phyloP scores from a whole-genome alignment of 352 stramenopile species.

The Globisporangium spiculum region DNA sequence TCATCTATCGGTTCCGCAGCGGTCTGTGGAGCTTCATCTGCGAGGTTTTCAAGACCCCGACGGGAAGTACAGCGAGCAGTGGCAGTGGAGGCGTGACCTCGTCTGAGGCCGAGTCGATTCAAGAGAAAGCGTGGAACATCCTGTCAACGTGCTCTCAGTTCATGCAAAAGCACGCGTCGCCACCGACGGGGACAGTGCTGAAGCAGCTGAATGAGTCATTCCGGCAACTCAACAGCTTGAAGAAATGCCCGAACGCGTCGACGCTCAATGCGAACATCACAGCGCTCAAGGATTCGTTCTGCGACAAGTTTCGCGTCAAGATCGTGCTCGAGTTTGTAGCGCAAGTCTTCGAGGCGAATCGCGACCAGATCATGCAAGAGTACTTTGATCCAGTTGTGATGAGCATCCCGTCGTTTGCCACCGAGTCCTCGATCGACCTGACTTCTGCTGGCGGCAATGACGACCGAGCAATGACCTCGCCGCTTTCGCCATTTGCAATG shows the following conservation, averaged over 20 bases:
- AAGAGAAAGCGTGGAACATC: conserved; percentile 58
- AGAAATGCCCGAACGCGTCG: conserved; percentile 61
- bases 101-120: conserved; percentile 59
- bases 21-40: conserved; percentile 74
- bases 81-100: conserved; percentile 43
- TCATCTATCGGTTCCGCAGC: conserved; percentile 64
- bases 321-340: conserved; percentile 58
- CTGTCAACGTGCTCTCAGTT: conserved; percentile 46
- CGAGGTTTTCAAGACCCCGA: conserved; percentile 62
- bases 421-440: conserved; percentile 21
- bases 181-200: conserved; percentile 35
- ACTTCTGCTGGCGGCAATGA: conserved; percentile 8
- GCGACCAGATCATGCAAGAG: conserved; percentile 44
- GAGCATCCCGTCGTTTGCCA: conserved; percentile 32
- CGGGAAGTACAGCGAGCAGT: conserved; percentile 17
- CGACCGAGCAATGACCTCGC: background rate
- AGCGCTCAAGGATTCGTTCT: conserved; percentile 62
- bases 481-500: conserved; percentile 4
- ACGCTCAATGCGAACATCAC: conserved; percentile 66
- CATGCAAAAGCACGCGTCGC: conserved; percentile 46
- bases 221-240: conserved; percentile 59
- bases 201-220: conserved; percentile 66
- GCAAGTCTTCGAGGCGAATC: conserved; percentile 32
- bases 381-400: conserved; percentile 61
- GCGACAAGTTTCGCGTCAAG: conserved; percentile 55